phyloP scores from a whole-genome alignment of 2,329 filamentous ascomycete species.

The Cryphonectria parasitica region DNA sequence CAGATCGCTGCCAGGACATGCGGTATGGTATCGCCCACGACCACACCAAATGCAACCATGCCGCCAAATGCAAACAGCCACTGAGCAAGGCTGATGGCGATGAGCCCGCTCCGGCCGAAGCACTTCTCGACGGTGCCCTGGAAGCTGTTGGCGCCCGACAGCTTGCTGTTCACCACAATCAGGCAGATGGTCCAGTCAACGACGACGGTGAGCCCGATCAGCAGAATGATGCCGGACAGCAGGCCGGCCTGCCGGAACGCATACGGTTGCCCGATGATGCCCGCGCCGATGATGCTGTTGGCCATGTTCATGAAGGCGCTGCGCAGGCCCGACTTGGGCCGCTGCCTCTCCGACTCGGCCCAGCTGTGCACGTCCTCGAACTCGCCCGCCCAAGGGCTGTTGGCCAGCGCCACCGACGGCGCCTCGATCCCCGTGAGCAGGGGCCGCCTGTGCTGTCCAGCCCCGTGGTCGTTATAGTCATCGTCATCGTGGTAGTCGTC shows the following conservation, averaged over 20 bases:
- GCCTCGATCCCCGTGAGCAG: slow-evolving; percentile 83
- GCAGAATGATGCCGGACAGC: slow-evolving; percentile 74
- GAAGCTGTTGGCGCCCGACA: slow-evolving; percentile 91
- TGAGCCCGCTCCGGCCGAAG: slow-evolving; percentile 83
- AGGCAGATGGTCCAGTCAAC: slow-evolving; percentile 98
- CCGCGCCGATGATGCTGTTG: slow-evolving; percentile 89
- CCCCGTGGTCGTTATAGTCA: slow-evolving; percentile 40
- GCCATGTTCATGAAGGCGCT: slow-evolving; percentile 99
- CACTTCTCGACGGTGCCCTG: slow-evolving; percentile 96
- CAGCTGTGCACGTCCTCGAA: slow-evolving; percentile 50
- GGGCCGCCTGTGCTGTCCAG: slow-evolving; percentile 64
- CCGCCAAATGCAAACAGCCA: slow-evolving; percentile 99
- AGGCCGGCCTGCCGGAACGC: slow-evolving; percentile 93
- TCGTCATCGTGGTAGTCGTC: slow-evolving; percentile 40
- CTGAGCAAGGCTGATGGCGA: slow-evolving; percentile 88
- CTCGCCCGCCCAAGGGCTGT: slow-evolving; percentile 49
- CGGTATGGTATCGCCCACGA: slow-evolving; percentile 94
- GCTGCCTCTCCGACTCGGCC: slow-evolving; percentile 57
- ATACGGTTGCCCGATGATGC: slow-evolving; percentile 86
- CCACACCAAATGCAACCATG: slow-evolving; percentile 98
- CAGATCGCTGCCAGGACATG: slow-evolving; percentile 84
- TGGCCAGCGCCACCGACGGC: slow-evolving; percentile 72
- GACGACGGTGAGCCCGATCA: slow-evolving; percentile 78
- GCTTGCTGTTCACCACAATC: slow-evolving; percentile 96
- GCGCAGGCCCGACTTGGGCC: slow-evolving; percentile 82